These are phyloP conservation scores for Tanacetum coccineum DNA, from an alignment of 129 eudicot genomes.

Conservation along the genomic window DNA sequence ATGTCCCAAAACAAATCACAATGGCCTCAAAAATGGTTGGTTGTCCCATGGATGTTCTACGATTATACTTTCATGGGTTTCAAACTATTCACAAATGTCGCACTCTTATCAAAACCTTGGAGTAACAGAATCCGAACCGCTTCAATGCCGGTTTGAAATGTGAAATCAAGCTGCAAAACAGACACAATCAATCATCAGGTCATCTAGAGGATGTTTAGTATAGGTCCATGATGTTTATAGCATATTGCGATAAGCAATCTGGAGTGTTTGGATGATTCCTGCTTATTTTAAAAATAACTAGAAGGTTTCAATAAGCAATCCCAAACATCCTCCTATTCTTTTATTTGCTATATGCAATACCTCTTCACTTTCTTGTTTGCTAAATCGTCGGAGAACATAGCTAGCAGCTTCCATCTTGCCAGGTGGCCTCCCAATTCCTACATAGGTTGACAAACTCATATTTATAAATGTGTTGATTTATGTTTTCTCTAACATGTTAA, in stretches of 20 bases:
- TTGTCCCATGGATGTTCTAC: conserved; percentile 3
- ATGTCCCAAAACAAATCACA: conserved; percentile 14
- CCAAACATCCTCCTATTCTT: background rate
- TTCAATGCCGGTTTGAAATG: conserved; percentile 73
- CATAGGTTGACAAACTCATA: background rate
- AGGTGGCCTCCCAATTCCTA: conserved; percentile 97
- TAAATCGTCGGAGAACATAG: conserved; percentile 77
- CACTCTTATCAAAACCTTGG: conserved; percentile 79
- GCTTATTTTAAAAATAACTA: too few species aligned
- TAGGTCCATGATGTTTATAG: background rate
- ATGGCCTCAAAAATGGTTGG: conserved; percentile 22
- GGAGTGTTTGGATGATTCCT: too few species aligned
- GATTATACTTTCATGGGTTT: conserved; percentile 40
- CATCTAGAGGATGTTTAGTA: background rate
- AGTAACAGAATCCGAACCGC: conserved; percentile 78
- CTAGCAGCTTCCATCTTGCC: conserved; percentile 85
- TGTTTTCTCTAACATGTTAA: background rate
- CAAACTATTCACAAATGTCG: conserved; percentile 69
- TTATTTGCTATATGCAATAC: conserved; percentile 30
- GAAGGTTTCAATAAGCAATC: too few species aligned
- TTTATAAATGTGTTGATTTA: background rate
- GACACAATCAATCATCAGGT: background rate
- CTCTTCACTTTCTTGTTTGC: conserved; percentile 78
- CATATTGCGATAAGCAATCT: too few species aligned
- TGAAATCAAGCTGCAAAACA: conserved; percentile 66